These are phyloP conservation scores for Neurospora pannonica DNA, from an alignment of 495 filamentous ascomycete genomes.

Conservation along the genomic window DNA sequence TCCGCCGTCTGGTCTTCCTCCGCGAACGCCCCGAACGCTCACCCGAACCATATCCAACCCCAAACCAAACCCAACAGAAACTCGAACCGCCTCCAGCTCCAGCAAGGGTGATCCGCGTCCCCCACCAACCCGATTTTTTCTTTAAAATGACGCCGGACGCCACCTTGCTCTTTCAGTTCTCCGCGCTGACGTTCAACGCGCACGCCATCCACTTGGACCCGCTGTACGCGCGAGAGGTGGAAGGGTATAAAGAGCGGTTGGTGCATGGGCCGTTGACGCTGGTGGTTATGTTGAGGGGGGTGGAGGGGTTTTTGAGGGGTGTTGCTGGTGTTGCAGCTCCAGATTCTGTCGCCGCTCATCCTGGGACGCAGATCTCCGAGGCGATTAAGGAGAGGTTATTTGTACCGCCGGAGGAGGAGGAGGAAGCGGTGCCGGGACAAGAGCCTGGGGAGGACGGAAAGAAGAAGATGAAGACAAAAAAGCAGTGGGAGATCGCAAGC, in stretches of 20 bases:
- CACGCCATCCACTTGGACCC: conserved; percentile 79
- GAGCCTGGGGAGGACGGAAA: neutral
- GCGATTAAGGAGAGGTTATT: neutral
- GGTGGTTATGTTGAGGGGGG: conserved; percentile 57
- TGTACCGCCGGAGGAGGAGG: neutral
- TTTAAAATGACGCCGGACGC: conserved; percentile 53
- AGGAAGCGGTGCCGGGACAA: neutral
- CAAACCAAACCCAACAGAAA: neutral
- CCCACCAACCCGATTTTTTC: conserved; percentile 42
- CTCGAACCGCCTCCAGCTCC: neutral
- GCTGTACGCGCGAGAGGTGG: conserved; percentile 54
- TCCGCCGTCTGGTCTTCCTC: neutral
- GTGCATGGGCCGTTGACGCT: conserved; percentile 83
- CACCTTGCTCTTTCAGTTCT: conserved; percentile 72
- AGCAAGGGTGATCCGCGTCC: conserved; percentile 6
- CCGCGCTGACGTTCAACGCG: conserved; percentile 76
- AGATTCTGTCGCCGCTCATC: too few species aligned
- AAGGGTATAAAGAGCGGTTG: conserved; percentile 65
- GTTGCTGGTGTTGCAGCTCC: neutral
- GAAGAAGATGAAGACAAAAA: conserved; percentile 3
- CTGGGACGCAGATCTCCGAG: neutral
- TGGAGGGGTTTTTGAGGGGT: conserved; percentile 26
- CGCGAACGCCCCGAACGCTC: neutral
- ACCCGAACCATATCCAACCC: neutral
- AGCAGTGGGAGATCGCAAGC: conserved; percentile 23